A percentile compares a stretch with the other conserved stretches of the same genome.
Evolutionary conservation across 108 stramenopile species (phyloP).

Genomic region (Schizochytrium sp.): DNA sequence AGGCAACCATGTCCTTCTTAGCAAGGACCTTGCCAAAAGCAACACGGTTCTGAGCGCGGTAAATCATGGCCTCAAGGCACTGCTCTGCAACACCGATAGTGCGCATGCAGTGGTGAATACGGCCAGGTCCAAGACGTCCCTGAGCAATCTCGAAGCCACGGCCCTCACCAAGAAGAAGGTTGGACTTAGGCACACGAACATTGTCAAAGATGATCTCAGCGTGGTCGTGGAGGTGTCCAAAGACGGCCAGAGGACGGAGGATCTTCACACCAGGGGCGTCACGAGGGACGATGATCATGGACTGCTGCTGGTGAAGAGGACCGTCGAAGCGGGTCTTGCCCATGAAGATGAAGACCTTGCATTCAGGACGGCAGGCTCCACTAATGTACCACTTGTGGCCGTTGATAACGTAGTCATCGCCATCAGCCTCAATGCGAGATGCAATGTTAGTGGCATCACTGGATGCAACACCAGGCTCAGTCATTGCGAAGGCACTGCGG

Average conservation of each 20-base stretch:
- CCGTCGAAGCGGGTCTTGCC: conserved; percentile 21
- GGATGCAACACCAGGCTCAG: conserved; percentile 72
- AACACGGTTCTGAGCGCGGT: conserved; percentile 20
- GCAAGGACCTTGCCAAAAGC: conserved; percentile 65
- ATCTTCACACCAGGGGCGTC: conserved; percentile 82
- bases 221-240: conserved; percentile 93
- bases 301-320: conserved; percentile 61
- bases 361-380: conserved; percentile 86
- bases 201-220: conserved; percentile 73
- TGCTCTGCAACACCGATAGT: conserved; percentile 62
- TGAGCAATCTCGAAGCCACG: conserved; percentile 77
- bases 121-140: conserved; percentile 65
- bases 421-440: conserved; percentile 24
- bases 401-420: conserved; percentile 63
- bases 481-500: conserved; percentile 74
- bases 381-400: conserved; percentile 78
- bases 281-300: conserved; percentile 82
- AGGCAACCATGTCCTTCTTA: conserved; percentile 49
- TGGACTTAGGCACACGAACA: conserved; percentile 65
- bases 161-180: conserved; percentile 73
- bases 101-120: conserved; percentile 69
- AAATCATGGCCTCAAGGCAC: conserved; percentile 37
- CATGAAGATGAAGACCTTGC: conserved; percentile 80
- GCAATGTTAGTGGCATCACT: conserved; percentile 74
- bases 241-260: conserved; percentile 87